Evolutionary conservation across 148 eudicot species (phyloP).

Genomic region (Linanthus parryae): DNA sequence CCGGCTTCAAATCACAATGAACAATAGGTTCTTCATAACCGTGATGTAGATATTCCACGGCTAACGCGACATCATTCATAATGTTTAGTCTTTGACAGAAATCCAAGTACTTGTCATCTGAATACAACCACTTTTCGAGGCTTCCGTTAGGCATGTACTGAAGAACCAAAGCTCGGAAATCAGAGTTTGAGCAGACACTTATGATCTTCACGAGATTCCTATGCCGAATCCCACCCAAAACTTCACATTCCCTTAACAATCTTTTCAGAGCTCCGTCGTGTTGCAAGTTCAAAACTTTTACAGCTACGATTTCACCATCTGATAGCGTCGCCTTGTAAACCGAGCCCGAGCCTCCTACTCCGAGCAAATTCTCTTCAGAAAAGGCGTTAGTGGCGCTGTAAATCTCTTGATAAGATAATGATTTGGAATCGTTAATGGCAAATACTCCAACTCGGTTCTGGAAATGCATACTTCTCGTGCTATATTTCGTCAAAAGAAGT

Average conservation of each 20-base stretch:
- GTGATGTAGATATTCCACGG: slow-evolving; percentile 3
- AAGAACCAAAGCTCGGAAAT: slow-evolving; percentile 1
- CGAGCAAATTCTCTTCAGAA: background rate
- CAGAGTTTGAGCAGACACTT: background rate
- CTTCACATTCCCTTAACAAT: background rate
- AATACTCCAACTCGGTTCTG: background rate
- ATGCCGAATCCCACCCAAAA: slow-evolving; percentile 1
- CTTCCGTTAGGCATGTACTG: slow-evolving; percentile 4
- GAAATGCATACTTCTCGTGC: background rate
- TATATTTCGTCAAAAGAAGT: no score
- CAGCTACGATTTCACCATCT: background rate
- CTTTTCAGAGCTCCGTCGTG: slow-evolving; percentile 3
- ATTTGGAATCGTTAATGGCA: background rate
- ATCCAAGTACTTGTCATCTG: background rate
- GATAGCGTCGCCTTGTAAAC: slow-evolving; percentile 5
- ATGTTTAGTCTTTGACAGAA: slow-evolving; percentile 7
- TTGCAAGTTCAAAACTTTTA: background rate
- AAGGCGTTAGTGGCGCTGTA: slow-evolving; percentile 1
- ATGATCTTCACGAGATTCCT: slow-evolving; percentile 9
- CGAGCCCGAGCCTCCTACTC: slow-evolving; percentile 6
- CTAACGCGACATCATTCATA: slow-evolving; percentile 6
- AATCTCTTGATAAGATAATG: slow-evolving; percentile 3
- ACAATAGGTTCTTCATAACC: background rate
- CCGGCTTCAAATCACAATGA: slow-evolving; percentile 5
- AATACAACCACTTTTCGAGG: slow-evolving; percentile 4